These are phyloP conservation scores for Clarireedia paspali DNA, from an alignment of 2,329 filamentous ascomycete genomes.

Conservation along the genomic window DNA sequence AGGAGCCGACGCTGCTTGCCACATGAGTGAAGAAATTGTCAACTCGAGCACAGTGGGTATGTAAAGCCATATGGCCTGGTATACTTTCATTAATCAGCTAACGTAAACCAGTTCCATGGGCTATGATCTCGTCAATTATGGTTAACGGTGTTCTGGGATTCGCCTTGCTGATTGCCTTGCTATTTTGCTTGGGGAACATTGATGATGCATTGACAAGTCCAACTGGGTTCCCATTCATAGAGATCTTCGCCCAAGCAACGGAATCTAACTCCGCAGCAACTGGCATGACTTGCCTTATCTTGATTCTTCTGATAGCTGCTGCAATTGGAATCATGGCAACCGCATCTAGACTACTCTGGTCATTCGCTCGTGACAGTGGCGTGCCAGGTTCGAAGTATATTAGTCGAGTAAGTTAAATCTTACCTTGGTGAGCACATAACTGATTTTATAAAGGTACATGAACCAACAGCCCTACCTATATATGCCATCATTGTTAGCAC, in stretches of 20 bases:
- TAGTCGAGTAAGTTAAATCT: slow-evolving; percentile 21
- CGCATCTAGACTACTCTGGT: slow-evolving; percentile 33
- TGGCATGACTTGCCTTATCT: slow-evolving; percentile 39
- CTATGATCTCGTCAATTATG: slow-evolving; percentile 37
- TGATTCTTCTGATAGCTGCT: slow-evolving; percentile 31
- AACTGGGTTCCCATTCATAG: slow-evolving; percentile 38
- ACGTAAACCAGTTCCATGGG: slow-evolving; percentile 1
- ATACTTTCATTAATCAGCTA: slow-evolving; percentile 13
- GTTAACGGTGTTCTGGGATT: slow-evolving; percentile 41
- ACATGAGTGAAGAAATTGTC: slow-evolving; percentile 12
- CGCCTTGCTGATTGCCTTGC: slow-evolving; percentile 29
- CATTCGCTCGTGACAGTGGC: slow-evolving; percentile 38
- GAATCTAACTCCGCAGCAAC: slow-evolving; percentile 37
- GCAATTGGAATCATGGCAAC: slow-evolving; percentile 31
- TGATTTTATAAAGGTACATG: not conserved
- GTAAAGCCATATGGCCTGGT: slow-evolving; percentile 13
- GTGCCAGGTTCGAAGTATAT: slow-evolving; percentile 35
- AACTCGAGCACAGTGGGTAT: slow-evolving; percentile 4
- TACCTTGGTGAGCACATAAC: not conserved
- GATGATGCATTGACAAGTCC: slow-evolving; percentile 32
- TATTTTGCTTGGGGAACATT: slow-evolving; percentile 30
- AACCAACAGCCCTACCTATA: slow-evolving; percentile 18
- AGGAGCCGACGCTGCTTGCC: slow-evolving; percentile 6
- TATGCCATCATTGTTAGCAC: slow-evolving; percentile 23
- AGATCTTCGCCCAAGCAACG: slow-evolving; percentile 43